Conservation (phyloP, 306 rosid species). For the Malus asiatica region DNA sequence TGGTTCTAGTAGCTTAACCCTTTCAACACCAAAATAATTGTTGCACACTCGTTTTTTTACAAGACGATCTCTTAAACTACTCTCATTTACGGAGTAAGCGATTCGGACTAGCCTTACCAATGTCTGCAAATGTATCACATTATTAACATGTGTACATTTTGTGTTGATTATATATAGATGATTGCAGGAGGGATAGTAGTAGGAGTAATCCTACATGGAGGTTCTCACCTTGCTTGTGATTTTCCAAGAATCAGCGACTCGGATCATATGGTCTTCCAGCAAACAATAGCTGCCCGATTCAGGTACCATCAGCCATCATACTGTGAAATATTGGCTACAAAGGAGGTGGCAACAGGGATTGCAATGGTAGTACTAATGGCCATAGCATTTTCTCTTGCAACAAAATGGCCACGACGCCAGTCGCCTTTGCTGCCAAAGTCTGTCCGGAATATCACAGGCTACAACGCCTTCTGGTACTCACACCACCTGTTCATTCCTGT, state of each 20-base stretch:
- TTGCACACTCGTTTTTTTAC: no score
- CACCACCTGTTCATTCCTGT: conserved; percentile 86
- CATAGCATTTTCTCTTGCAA: conserved; percentile 68
- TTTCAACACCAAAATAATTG: no score
- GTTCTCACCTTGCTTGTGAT: conserved; percentile 84
- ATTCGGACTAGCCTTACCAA: conserved; percentile 20
- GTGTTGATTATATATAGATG: conserved; percentile 25
- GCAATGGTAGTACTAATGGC: conserved; percentile 64
- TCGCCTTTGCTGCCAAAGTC: conserved; percentile 49
- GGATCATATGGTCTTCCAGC: conserved; percentile 40
- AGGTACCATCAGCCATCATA: conserved; percentile 73
- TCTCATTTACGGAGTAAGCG: background rate
- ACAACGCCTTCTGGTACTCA: conserved; percentile 83
- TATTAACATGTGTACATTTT: background rate
- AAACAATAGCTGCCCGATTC: conserved; percentile 52
- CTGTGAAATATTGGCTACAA: conserved; percentile 52
- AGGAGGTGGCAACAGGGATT: conserved; percentile 62
- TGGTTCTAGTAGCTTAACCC: no score
- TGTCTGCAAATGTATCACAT: conserved; percentile 24
- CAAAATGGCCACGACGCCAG: conserved; percentile 77
- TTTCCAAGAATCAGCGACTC: conserved; percentile 74
- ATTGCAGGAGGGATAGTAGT: conserved; percentile 77
- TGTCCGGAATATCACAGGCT: conserved; percentile 59
- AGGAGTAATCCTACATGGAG: conserved; percentile 83
- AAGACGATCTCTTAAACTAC: no score